These are phyloP conservation scores for Exutisphaerella laricina DNA, from an alignment of 2,329 filamentous ascomycete species.

Conservation along the genomic window DNA sequence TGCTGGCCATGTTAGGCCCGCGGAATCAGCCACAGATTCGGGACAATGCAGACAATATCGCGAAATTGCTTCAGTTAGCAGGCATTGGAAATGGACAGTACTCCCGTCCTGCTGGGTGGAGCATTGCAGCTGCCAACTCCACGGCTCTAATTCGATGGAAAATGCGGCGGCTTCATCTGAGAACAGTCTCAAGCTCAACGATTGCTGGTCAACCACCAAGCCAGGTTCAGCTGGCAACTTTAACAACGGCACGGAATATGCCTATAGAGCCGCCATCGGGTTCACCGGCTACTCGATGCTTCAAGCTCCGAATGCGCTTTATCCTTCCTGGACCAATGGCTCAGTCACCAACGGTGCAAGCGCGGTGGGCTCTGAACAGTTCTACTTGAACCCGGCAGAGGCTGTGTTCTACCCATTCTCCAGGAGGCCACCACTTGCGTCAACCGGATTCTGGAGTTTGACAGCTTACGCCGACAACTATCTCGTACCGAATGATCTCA, in stretches of 20 bases:
- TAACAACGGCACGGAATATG: constrained; percentile 13
- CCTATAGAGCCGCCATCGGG: constrained; percentile 7
- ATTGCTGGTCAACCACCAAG: constrained; percentile 13
- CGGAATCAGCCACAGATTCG: constrained; percentile 8
- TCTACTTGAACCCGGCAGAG: neutral
- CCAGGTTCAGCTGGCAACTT: constrained; percentile 6
- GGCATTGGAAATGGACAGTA: constrained; percentile 12
- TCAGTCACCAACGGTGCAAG: constrained; percentile 1
- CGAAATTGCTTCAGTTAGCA: constrained; percentile 4
- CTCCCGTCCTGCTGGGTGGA: constrained; percentile 2
- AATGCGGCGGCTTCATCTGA: neutral
- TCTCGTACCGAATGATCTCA: constrained; percentile 16
- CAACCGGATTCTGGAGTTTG: constrained; percentile 22
- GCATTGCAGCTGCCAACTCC: constrained; percentile 10
- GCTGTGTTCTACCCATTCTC: constrained; percentile 20
- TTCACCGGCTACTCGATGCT: constrained; percentile 7
- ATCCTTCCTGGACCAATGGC: constrained; percentile 15
- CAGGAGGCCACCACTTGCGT: constrained; percentile 14
- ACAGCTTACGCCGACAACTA: constrained; percentile 19
- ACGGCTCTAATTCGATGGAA: constrained; percentile 2
- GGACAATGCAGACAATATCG: neutral
- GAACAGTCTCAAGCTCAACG: constrained; percentile 5
- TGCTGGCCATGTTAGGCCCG: constrained; percentile 7
- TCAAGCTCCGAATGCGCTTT: constrained; percentile 8
- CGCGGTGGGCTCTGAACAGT: neutral